Evolutionary conservation across 1,139 yeast species (phyloP).

Genomic region (Yamadazyma trypodendri): DNA sequence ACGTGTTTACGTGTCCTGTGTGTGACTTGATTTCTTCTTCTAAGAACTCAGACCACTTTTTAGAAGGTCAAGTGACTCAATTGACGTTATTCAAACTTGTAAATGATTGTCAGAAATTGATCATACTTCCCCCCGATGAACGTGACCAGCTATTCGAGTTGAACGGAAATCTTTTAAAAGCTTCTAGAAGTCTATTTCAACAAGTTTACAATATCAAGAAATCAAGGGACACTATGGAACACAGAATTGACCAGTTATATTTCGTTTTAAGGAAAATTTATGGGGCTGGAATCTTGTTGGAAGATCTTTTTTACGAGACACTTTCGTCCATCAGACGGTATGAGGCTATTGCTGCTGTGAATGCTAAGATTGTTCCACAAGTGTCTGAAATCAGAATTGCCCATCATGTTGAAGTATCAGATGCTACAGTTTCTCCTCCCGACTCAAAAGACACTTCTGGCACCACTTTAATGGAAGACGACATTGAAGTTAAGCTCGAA

Average conservation of each 20-base stretch:
- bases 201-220: slow-evolving; percentile 17
- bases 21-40: slow-evolving; percentile 43
- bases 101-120: slow-evolving; percentile 33
- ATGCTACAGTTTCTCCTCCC: not conserved
- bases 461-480: not conserved
- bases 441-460: not conserved
- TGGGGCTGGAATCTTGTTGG: slow-evolving; percentile 31
- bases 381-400: slow-evolving; percentile 1
- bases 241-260: slow-evolving; percentile 25
- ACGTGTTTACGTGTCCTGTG: slow-evolving; percentile 61
- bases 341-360: slow-evolving; percentile 2
- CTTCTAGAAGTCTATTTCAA: slow-evolving; percentile 10
- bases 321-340: slow-evolving; percentile 20
- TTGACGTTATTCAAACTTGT: slow-evolving; percentile 18
- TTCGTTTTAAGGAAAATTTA: slow-evolving; percentile 34
- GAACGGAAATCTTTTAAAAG: slow-evolving; percentile 12
- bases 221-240: slow-evolving; percentile 9
- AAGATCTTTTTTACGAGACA: slow-evolving; percentile 22
- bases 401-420: not conserved
- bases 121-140: slow-evolving; percentile 42
- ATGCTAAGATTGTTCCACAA: no score
- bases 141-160: slow-evolving; percentile 24
- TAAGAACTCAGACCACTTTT: slow-evolving; percentile 16
- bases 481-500: not conserved
- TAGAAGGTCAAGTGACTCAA: slow-evolving; percentile 22